A percentile compares a stretch with the other conserved stretches of the same genome.
phyloP scores from a whole-genome alignment of 73 alveolate genomes.

The Paramecium primaurelia region DNA sequence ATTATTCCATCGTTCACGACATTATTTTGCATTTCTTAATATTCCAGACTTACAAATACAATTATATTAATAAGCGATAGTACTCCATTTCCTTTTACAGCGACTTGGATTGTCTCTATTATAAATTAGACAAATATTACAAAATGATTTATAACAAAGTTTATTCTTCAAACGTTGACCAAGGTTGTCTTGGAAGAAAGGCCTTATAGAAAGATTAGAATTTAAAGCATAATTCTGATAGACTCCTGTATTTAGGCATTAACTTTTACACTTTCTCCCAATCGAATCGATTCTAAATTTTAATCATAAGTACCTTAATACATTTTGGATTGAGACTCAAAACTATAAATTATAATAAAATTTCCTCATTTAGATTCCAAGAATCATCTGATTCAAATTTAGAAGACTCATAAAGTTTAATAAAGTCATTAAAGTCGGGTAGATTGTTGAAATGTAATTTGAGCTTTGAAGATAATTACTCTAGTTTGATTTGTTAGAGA shows the following conservation, averaged over 20 bases:
- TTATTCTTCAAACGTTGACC: background rate
- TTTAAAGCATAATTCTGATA: background rate
- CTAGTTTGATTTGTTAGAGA: background rate
- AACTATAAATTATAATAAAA: background rate
- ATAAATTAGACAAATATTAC: background rate
- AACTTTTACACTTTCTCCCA: background rate
- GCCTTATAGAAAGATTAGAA: constrained; percentile 30
- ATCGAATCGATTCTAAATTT: background rate
- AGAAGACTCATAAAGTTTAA: constrained; percentile 9
- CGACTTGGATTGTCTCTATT: background rate
- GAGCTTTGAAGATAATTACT: background rate
- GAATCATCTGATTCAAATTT: background rate
- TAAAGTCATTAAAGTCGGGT: background rate
- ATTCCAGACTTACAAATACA: background rate
- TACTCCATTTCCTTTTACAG: constrained; percentile 1
- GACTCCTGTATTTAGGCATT: background rate
- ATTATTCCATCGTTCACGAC: constrained; percentile 91
- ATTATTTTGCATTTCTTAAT: constrained; percentile 64
- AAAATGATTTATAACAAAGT: background rate
- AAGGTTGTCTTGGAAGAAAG: background rate
- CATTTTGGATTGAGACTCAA: constrained; percentile 7
- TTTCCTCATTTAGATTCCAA: background rate
- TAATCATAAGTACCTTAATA: background rate
- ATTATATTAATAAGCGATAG: constrained; percentile 4
- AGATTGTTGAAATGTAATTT: background rate